Percentiles rank a stretch among this genome's conserved stretches.
These are phyloP conservation scores for Fusarium praegraminearum DNA, from an alignment of 2,329 filamentous ascomycete species.

Conservation along the genomic window DNA sequence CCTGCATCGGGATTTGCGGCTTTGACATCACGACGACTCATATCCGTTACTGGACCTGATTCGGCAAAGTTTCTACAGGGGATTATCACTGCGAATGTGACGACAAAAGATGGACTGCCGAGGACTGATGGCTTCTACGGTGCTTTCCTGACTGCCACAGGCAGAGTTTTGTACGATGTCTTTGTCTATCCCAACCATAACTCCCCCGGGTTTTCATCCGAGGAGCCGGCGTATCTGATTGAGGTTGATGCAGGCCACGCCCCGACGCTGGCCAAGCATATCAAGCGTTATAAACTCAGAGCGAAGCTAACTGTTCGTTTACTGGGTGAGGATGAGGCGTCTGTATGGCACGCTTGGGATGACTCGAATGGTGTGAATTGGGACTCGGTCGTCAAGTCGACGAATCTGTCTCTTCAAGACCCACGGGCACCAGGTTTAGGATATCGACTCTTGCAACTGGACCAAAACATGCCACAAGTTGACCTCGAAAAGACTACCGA, in stretches of 20 bases:
- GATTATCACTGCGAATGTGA: constrained; percentile 75
- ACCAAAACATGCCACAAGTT: constrained; percentile 51
- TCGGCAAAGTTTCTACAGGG: constrained; percentile 89
- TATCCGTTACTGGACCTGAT: constrained; percentile 83
- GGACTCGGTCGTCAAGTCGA: constrained; percentile 36
- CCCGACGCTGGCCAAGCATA: constrained; percentile 72
- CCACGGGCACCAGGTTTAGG: constrained; percentile 68
- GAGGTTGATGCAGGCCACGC: constrained; percentile 82
- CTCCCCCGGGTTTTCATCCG: constrained; percentile 41
- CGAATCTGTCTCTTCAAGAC: constrained; percentile 61
- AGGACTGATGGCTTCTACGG: constrained; percentile 74
- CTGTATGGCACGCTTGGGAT: constrained; percentile 82
- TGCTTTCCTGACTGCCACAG: constrained; percentile 87
- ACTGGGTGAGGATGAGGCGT: constrained; percentile 72
- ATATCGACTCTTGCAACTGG: constrained; percentile 58
- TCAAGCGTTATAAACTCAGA: constrained; percentile 88
- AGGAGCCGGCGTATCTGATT: constrained; percentile 69
- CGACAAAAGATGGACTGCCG: constrained; percentile 54
- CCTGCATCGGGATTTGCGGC: constrained; percentile 62
- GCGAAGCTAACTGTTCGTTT: constrained; percentile 79
- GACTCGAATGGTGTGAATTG: constrained; percentile 53
- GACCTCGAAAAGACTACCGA: constrained; percentile 63
- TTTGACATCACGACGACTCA: constrained; percentile 80
- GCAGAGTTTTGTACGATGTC: constrained; percentile 87
- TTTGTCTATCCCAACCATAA: constrained; percentile 80